Base-by-base conservation (phyloP, 192 early-diverging fungal genomes). In the Rhizoclosmatium sp. region DNA sequence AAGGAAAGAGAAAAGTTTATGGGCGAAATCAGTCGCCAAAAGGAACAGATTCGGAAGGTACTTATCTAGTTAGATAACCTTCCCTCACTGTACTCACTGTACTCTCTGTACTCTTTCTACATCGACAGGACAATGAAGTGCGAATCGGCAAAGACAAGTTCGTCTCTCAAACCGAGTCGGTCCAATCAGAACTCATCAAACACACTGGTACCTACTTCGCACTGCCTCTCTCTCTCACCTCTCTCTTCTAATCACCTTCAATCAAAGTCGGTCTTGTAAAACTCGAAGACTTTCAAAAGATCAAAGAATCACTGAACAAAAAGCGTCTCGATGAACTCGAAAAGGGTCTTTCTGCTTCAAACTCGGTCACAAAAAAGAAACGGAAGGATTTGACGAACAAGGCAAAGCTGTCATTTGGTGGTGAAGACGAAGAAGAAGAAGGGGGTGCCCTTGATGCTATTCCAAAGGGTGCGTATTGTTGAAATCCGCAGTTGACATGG, bases 271-370 rank as follows among this genome's bases (percentile, higher is more conserved):
- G 97, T 54, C 85, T 98, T 41, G 95, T 97, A 1, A 86, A 93
- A 71, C 86, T 97, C 41, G 92, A 94, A 70, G 96, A 98, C 62
- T 98, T 97, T 75, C 92, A 94, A 59, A 90, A 94, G 62, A 97
- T 96, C 68, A 85, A 92, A 47, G 90, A 91, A 72, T 89, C 92
- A 48, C 81, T 97, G 2, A 93, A 98, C 76, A 78, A 85, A 51
- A 85, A 89, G 70, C 56, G 79, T n/a, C 69, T 72, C 59, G 94
- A 95, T 78, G 91, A 94, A 59, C 89, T 94, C 67, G 90, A 89
- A 64, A 86, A 91, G 39, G 91, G 75, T 16, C 75, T 76, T 10
- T 14, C 45, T 7, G n/a, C 47, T 16, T 23, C 48, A 7, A 48
- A 7, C 3, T 16, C 69, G 1, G 49, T 70, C 59, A 64, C n/a